phyloP scores from a whole-genome alignment of 2,329 filamentous ascomycete genomes.

The Ilyonectria robusta region DNA sequence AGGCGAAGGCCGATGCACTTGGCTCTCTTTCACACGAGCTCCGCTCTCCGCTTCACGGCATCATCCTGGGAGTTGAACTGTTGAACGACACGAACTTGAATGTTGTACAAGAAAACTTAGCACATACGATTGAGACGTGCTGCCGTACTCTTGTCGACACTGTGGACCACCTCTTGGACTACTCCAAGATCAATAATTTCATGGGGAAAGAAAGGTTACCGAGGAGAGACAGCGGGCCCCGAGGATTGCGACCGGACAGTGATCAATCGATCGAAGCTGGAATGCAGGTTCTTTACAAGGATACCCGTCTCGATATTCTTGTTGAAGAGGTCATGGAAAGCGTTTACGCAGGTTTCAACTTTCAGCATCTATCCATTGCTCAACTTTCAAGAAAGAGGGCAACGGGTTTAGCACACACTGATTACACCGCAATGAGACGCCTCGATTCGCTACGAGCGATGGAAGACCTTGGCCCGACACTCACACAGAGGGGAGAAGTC shows the following conservation, averaged over 20 bases:
- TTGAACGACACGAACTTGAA: constrained; percentile 65
- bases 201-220: constrained; percentile 23
- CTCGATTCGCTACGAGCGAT: constrained; percentile 60
- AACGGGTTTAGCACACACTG: background rate
- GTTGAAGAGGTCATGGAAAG: constrained; percentile 64
- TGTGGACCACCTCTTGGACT: constrained; percentile 68
- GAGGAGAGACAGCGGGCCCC: constrained; percentile 6
- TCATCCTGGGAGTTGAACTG: constrained; percentile 68
- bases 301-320: constrained; percentile 55
- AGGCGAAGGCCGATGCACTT: constrained; percentile 70
- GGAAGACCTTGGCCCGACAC: constrained; percentile 37
- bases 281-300: constrained; percentile 14
- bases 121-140: constrained; percentile 65
- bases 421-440: constrained; percentile 39
- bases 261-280: background rate
- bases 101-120: constrained; percentile 62
- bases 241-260: background rate
- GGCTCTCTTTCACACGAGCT: constrained; percentile 74
- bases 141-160: constrained; percentile 67
- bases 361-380: constrained; percentile 46
- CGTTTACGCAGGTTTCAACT: constrained; percentile 62
- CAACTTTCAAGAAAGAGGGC: constrained; percentile 21
- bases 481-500: background rate
- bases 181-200: constrained; percentile 67
- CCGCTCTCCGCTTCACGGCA: constrained; percentile 72